phyloP scores from a whole-genome alignment of 176 grass and related monocot species.

The Ananas comosus region DNA sequence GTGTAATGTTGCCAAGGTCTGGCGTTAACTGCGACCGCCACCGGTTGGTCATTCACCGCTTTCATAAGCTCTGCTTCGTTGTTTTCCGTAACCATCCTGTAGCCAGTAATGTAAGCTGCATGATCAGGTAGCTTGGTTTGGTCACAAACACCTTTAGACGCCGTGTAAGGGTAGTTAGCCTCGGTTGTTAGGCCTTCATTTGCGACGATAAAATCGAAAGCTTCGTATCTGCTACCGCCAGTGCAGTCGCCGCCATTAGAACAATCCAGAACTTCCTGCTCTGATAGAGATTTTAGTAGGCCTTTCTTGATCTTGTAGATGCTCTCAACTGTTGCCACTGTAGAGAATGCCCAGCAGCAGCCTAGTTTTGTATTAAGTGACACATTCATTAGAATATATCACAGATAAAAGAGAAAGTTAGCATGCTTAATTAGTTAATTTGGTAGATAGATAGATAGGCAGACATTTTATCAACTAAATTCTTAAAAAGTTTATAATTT shows the following conservation, averaged over 20 bases:
- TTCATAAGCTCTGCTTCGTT: slow-evolving; percentile 9
- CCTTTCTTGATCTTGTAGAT: neutral
- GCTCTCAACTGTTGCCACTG: slow-evolving; percentile 4
- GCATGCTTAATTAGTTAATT: neutral
- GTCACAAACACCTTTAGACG: neutral
- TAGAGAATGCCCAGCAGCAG: slow-evolving; percentile 12
- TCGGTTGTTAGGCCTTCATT: slow-evolving; percentile 6
- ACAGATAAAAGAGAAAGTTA: no score
- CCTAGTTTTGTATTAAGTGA: neutral
- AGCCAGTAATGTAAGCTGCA: no score
- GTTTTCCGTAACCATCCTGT: neutral
- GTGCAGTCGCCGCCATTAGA: neutral
- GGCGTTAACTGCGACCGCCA: slow-evolving; percentile 10
- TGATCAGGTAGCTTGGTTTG: neutral
- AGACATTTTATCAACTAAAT: no score
- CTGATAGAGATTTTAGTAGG: neutral
- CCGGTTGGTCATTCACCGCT: slow-evolving; percentile 5
- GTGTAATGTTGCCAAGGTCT: neutral
- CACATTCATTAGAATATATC: neutral
- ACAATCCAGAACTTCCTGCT: slow-evolving; percentile 8
- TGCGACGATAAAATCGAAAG: neutral
- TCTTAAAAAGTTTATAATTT: neutral
- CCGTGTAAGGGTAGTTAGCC: neutral
- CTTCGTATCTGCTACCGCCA: neutral
- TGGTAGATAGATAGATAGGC: neutral